Conservation (phyloP, 1,284 basidiomycete species). For the Veloboletus limbatus region DNA sequence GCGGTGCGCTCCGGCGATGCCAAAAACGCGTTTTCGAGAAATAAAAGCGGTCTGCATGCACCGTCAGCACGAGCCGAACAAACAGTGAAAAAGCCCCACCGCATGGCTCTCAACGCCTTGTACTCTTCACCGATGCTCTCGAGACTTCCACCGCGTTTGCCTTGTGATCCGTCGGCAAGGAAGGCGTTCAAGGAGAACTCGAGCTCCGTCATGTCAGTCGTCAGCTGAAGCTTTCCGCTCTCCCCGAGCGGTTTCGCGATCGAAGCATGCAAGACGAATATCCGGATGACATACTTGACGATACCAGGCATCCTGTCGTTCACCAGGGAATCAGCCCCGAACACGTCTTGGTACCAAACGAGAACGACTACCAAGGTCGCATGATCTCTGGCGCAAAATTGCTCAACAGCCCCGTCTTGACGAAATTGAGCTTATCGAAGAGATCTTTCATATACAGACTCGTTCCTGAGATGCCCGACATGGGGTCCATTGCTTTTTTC, state of each 20-base stretch:
- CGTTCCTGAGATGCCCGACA: slow-evolving; percentile 62
- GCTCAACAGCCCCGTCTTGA: slow-evolving; percentile 73
- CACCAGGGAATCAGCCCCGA: no score
- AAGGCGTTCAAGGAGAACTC: slow-evolving; percentile 88
- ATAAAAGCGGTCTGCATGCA: slow-evolving; percentile 71
- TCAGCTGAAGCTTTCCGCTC: slow-evolving; percentile 86
- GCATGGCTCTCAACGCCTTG: slow-evolving; percentile 72
- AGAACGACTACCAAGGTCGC: slow-evolving; percentile 59
- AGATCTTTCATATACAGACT: slow-evolving; percentile 90
- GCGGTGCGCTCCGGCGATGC: slow-evolving; percentile 63
- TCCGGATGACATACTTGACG: slow-evolving; percentile 73
- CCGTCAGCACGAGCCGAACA: neutral
- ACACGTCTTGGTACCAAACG: neutral
- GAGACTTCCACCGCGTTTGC: slow-evolving; percentile 60
- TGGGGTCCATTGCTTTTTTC: slow-evolving; percentile 62
- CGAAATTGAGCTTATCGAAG: slow-evolving; percentile 78
- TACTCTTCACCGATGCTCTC: slow-evolving; percentile 81
- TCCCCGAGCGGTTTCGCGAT: slow-evolving; percentile 87
- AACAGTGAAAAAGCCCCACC: slow-evolving; percentile 45
- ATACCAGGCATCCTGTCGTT: slow-evolving; percentile 59
- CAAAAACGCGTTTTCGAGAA: slow-evolving; percentile 75
- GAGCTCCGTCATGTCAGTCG: slow-evolving; percentile 92
- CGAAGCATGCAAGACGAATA: slow-evolving; percentile 87
- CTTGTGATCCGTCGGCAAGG: slow-evolving; percentile 56
- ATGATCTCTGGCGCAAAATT: slow-evolving; percentile 71